Evolutionary conservation across 257 asterid genomes (phyloP).

Genomic region (Fraxinus anomala): DNA sequence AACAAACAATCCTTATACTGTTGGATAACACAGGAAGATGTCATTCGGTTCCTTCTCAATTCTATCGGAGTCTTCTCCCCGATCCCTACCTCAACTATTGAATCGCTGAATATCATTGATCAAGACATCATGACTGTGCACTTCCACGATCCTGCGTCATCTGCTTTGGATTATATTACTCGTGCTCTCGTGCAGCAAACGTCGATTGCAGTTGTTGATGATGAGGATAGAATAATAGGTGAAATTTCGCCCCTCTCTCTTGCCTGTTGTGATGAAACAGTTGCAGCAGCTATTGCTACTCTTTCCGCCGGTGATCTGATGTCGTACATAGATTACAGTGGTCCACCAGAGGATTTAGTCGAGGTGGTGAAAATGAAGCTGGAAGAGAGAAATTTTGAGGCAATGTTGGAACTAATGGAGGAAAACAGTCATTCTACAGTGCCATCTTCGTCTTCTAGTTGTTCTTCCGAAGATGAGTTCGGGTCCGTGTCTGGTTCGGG

Average conservation of each 20-base stretch:
- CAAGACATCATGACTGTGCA: slow-evolving; percentile 52
- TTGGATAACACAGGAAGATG: slow-evolving; percentile 81
- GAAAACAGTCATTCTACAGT: slow-evolving; percentile 34
- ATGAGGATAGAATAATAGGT: slow-evolving; percentile 53
- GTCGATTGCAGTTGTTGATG: slow-evolving; percentile 73
- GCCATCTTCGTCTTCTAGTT: slow-evolving; percentile 50
- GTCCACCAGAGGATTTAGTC: slow-evolving; percentile 71
- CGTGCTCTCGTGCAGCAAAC: slow-evolving; percentile 54
- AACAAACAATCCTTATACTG: slow-evolving; percentile 49
- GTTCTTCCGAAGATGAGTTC: slow-evolving; percentile 74
- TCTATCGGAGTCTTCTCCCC: slow-evolving; percentile 77
- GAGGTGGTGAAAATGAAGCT: slow-evolving; percentile 60
- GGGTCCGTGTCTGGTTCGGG: slow-evolving; percentile 28
- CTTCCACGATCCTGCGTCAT: slow-evolving; percentile 55
- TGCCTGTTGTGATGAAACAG: slow-evolving; percentile 69
- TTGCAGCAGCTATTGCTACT: slow-evolving; percentile 59
- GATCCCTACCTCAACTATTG: slow-evolving; percentile 48
- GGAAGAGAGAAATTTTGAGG: slow-evolving; percentile 51
- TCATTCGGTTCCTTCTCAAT: slow-evolving; percentile 74
- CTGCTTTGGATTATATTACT: slow-evolving; percentile 45
- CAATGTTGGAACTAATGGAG: slow-evolving; percentile 59
- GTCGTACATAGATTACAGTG: slow-evolving; percentile 65
- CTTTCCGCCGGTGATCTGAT: slow-evolving; percentile 76
- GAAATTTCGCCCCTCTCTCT: slow-evolving; percentile 75
- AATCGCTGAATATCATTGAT: slow-evolving; percentile 59